These are phyloP conservation scores for Anethum foeniculum DNA, from an alignment of 140 eudicot species.

Conservation along the genomic window DNA sequence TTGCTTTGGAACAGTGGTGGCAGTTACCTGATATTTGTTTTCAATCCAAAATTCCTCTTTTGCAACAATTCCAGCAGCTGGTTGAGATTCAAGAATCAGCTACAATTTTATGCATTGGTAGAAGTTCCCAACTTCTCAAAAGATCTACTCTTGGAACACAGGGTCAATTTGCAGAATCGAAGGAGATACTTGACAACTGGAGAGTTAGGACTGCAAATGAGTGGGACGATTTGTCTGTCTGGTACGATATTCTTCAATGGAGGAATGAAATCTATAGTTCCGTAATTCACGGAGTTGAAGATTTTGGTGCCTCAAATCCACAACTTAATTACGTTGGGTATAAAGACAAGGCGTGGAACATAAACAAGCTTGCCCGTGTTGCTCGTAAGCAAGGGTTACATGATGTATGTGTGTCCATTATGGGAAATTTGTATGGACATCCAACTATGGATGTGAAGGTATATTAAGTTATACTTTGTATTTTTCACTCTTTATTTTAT, in stretches of 20 bases:
- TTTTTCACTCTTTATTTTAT: neutral
- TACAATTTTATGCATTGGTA: constrained; percentile 65
- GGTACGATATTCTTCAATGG: constrained; percentile 96
- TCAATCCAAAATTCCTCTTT: constrained; percentile 77
- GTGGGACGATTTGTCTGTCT: constrained; percentile 89
- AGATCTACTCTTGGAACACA: constrained; percentile 56
- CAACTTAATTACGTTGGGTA: constrained; percentile 85
- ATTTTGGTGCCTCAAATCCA: constrained; percentile 53
- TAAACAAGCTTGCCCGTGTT: constrained; percentile 79
- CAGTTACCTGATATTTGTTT: constrained; percentile 95
- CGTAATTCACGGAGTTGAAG: constrained; percentile 76
- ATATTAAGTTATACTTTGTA: neutral
- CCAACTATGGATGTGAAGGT: constrained; percentile 98
- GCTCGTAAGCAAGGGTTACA: constrained; percentile 78
- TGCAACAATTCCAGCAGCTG: constrained; percentile 95
- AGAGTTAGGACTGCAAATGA: constrained; percentile 90
- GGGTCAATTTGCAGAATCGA: constrained; percentile 73
- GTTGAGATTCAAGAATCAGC: constrained; percentile 96
- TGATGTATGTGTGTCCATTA: constrained; percentile 74
- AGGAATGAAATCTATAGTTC: constrained; percentile 84
- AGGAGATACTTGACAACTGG: constrained; percentile 96
- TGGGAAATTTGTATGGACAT: constrained; percentile 87
- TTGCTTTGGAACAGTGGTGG: constrained; percentile 99
- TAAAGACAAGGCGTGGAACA: constrained; percentile 98
- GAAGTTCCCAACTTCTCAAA: constrained; percentile 55